Base-by-base conservation (phyloP, 2,329 filamentous ascomycete genomes). In the Elsinoe australis region DNA sequence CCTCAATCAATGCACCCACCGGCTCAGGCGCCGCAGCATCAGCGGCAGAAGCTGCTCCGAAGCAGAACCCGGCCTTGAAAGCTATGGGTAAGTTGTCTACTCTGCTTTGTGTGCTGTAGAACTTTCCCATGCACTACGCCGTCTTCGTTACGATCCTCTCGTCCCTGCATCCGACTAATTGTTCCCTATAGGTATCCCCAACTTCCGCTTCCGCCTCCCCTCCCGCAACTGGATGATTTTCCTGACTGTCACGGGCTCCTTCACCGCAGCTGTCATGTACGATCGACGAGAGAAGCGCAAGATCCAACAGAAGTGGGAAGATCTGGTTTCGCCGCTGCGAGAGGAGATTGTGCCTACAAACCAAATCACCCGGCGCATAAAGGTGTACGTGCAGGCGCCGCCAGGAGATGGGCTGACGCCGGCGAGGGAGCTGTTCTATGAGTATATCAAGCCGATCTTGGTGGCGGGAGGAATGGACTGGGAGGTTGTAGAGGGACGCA, bases 171-270 rank as follows among this genome's bases (percentile, higher is more conserved):
- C 15, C 39, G 9, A 14, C 22, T 26, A 18, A 8, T 14, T 28
- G 21, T 14, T 5, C 21, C 22, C 22, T 10, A 42, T 32, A 83
- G 90, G 90, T 50, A 72, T 98, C 51, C 90, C 90, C 44, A 85
- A 83, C 56, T 78, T 95, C 52, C 84, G 85, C 51, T 76, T 82
- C 58, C 87, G 81, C 66, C 79, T 98, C 14, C 92, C 92, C 5
- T 96, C 90, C 14, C 85, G 92, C 53, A 96, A 96, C 65, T 98
- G 92, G 92, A 80, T 92, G 69, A 95, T 98, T 60, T 98, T 98
- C 71, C 80, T 89, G 67, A 74, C 83, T 38, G 66, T 96, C 49
- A 83, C 83, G 8, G 82, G 82, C 47, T 79, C 85, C 38, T 84
- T 95, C 62, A 80, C 86, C 4, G 80, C 79, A 12, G 85, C 87